Conservation (phyloP, 768 basidiomycete species). For the Gymnopilus junonius region DNA sequence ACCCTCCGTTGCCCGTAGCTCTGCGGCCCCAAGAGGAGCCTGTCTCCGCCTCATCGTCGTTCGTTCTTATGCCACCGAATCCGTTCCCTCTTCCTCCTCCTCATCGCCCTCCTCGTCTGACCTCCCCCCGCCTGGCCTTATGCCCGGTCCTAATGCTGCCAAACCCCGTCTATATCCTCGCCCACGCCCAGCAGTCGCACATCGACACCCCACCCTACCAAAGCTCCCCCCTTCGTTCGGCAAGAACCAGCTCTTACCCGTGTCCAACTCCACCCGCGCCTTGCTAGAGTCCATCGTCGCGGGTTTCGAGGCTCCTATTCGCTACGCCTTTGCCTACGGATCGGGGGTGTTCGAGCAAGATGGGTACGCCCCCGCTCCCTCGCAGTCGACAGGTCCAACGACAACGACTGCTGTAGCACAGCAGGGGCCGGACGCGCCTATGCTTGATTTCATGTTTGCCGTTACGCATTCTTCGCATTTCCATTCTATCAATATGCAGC, state of each 20-base stretch:
- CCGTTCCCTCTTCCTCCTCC: slow-evolving; percentile 32
- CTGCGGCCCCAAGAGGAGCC: slow-evolving; percentile 6
- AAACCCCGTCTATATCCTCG: slow-evolving; percentile 49
- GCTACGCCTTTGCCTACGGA: slow-evolving; percentile 98
- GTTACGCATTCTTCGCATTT: slow-evolving; percentile 93
- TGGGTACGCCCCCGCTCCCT: slow-evolving; percentile 55
- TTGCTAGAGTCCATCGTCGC: slow-evolving; percentile 80
- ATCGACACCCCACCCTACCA: slow-evolving; percentile 42
- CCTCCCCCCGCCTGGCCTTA: slow-evolving; percentile 38
- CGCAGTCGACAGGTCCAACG: slow-evolving; percentile 6
- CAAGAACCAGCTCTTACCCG: slow-evolving; percentile 79
- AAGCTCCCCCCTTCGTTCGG: slow-evolving; percentile 75
- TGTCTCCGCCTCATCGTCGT: slow-evolving; percentile 30
- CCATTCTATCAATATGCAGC: slow-evolving; percentile 94
- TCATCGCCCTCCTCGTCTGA: slow-evolving; percentile 23
- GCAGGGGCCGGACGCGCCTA: slow-evolving; percentile 52
- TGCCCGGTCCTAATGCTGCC: slow-evolving; percentile 21
- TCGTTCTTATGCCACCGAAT: slow-evolving; percentile 51
- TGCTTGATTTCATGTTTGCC: slow-evolving; percentile 97
- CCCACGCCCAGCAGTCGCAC: slow-evolving; percentile 48
- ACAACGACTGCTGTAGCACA: slow-evolving; percentile 13
- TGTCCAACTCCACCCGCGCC: slow-evolving; percentile 78
- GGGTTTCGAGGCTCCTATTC: slow-evolving; percentile 87
- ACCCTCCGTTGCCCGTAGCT: slow-evolving; percentile 21
- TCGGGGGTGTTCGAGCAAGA: slow-evolving; percentile 95